Evolutionary conservation across 331 rosid genomes (phyloP).

Genomic region (Quercus lobata): DNA sequence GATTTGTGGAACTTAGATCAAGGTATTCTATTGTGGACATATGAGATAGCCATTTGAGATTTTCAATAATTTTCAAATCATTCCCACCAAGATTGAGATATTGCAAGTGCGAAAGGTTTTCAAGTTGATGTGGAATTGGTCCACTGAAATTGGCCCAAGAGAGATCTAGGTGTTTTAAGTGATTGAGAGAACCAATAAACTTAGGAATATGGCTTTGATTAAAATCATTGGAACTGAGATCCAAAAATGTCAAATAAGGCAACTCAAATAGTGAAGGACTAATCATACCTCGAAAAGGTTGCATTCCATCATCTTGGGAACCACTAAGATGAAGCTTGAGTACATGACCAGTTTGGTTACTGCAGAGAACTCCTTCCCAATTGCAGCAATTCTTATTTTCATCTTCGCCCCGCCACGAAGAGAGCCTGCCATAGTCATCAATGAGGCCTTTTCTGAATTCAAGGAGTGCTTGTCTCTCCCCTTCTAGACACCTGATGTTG

Average conservation of each 20-base stretch:
- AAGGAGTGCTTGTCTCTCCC: neutral
- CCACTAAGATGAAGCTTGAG: neutral
- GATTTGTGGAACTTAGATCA: neutral
- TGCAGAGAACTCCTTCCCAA: neutral
- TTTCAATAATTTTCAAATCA: no score
- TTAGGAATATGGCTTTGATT: neutral
- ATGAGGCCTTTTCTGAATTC: neutral
- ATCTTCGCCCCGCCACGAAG: neutral
- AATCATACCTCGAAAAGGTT: neutral
- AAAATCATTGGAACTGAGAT: neutral
- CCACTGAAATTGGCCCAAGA: accelerated
- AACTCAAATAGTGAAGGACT: neutral
- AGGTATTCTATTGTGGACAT: neutral
- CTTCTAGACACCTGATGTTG: neutral
- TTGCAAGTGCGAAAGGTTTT: neutral
- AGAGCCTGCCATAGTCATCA: accelerated
- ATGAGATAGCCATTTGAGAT: constrained; percentile 4
- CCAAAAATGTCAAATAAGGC: neutral
- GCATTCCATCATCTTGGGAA: accelerated
- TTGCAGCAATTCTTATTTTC: neutral
- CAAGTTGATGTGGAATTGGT: neutral
- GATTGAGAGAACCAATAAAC: neutral
- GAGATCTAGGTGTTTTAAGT: neutral
- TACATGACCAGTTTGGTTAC: neutral
- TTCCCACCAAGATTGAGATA: neutral